Conservation (phyloP, 257 asterid species). For the Fraxinus americana region DNA sequence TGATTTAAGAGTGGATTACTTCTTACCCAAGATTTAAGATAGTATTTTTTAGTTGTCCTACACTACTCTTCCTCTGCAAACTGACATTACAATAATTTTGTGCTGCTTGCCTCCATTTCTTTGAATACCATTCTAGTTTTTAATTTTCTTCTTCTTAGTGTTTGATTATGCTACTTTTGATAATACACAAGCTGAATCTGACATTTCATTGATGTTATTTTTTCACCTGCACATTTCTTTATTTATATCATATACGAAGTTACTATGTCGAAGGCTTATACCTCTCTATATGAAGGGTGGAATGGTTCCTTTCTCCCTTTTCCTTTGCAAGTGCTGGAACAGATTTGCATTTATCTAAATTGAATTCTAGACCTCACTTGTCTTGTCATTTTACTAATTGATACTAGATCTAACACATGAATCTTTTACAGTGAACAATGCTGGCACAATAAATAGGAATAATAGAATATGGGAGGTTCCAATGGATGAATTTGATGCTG, state of each 20-base stretch:
- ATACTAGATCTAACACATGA: constrained; percentile 17
- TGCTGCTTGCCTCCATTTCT: background rate
- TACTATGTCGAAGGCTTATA: too few species aligned
- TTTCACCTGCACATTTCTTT: too few species aligned
- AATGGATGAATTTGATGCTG: constrained; percentile 67
- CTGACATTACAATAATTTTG: background rate
- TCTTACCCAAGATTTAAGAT: background rate
- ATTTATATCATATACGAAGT: too few species aligned
- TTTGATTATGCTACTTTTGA: background rate
- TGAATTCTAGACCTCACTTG: too few species aligned
- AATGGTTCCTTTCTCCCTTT: too few species aligned
- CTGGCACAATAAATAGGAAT: constrained; percentile 88
- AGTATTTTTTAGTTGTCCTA: background rate
- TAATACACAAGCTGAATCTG: background rate
- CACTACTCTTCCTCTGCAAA: background rate
- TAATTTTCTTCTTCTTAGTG: constrained; percentile 1
- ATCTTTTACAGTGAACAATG: constrained; percentile 74
- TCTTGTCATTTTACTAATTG: background rate
- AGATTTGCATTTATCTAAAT: too few species aligned
- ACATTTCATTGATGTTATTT: background rate
- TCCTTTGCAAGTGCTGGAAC: too few species aligned
- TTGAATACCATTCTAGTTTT: background rate
- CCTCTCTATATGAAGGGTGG: too few species aligned
- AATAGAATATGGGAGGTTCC: constrained; percentile 95
- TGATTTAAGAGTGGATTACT: background rate